Base-by-base conservation (phyloP, 2,329 filamentous ascomycete species). In the Colletotrichum zoysiae region DNA sequence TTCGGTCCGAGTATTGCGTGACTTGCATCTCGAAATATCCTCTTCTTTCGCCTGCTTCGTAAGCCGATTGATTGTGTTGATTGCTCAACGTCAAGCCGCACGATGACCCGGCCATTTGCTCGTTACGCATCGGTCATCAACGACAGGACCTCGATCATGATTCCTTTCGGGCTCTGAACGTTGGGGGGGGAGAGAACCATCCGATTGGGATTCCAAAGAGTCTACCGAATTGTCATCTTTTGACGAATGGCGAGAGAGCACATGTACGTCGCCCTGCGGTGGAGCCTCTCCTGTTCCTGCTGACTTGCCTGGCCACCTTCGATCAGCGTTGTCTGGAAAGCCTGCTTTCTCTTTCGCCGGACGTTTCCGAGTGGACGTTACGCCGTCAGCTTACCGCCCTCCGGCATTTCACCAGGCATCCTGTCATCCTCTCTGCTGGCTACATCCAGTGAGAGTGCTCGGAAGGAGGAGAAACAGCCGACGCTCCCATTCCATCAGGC, bases 341-440 rank as follows among this genome's bases (percentile, higher is more conserved):
- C 53, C 66, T 40, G 51, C 40, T 53, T 53, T 44, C 59, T 33
- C 33, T 23, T 46, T 40, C 26, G 23, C 46, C 30, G 35, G 46
- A 4, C 9, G 30, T 62, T 14, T 53, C 26, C 30, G 56, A 60
- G 58, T 35, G 40, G 40, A 65, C 40, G 40, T 23, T 40, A 20
- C 46, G 55, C 46, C 46, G 69, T 71, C 69, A 71, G 69, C 69
- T 71, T 65, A 71, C 69, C 65, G 30, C 65, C 35, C 46, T 42
- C 64, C 55, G 59, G 48, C 59, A 69, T 44, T 44, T 60, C 60
- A 58, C 23, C 35, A n/a, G 18, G 8, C 44, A n/a, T 56, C 53
- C 53, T 5, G 20, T 35, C 26, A 7, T 8, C 20, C n/a, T 40
- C 57, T 33, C 14, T 38, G 38, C 18, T 38, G 38, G 20, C 57